A percentile compares a stretch with the other conserved stretches of the same genome.
Conservation (phyloP, 2,329 filamentous ascomycete species). For the Lojkania enalia region DNA sequence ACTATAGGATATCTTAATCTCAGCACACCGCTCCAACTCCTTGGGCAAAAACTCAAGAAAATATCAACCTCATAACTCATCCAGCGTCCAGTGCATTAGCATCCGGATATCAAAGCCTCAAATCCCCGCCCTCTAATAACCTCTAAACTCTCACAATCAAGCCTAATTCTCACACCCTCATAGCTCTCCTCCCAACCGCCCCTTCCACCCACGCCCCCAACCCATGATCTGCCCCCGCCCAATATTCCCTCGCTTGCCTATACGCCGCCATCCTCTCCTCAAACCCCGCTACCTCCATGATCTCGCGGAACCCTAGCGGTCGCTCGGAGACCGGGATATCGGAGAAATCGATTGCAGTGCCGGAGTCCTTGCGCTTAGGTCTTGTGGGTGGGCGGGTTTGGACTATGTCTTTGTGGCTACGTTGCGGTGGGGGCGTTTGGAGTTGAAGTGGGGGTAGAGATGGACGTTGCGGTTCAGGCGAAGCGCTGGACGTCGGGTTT, state of each 20-base stretch:
- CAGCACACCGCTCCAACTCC: no score
- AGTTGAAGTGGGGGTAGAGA: neutral
- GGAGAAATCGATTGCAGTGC: conserved; percentile 34
- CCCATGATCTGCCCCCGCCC: conserved; percentile 41
- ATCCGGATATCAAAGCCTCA: no score
- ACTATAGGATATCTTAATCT: no score
- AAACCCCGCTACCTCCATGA: conserved; percentile 28
- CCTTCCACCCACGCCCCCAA: conserved; percentile 32
- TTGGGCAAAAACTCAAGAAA: no score
- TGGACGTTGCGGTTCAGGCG: no score
- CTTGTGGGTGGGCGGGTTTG: conserved; percentile 9
- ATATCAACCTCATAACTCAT: no score
- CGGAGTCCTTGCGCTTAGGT: conserved; percentile 35
- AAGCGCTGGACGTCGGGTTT: no score
- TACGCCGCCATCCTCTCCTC: conserved; percentile 37
- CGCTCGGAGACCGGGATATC: conserved; percentile 21
- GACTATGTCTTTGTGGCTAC: neutral
- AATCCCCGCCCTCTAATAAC: no score
- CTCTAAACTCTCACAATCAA: no score
- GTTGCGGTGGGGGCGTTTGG: conserved; percentile 1
- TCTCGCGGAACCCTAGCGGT: conserved; percentile 38
- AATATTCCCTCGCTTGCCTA: conserved; percentile 39
- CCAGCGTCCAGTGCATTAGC: no score
- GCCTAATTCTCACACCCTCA: neutral
- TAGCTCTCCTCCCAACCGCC: conserved; percentile 4